Base-by-base conservation (phyloP, 1,284 basidiomycete species). In the Bjerkandera adusta region DNA sequence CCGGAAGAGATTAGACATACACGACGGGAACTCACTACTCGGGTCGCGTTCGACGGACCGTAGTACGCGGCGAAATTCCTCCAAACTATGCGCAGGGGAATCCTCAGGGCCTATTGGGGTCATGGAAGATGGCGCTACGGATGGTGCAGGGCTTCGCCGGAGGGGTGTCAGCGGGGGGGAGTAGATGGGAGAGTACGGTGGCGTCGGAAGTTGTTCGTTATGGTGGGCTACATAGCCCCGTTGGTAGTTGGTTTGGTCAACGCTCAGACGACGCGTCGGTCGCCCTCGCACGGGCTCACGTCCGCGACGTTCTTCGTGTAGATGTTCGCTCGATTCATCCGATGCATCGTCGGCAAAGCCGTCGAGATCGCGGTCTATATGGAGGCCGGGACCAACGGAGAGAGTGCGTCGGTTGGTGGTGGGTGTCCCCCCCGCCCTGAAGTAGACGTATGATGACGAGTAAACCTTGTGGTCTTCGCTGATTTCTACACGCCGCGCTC, bases 401-500 rank as follows among this genome's bases (percentile, higher is more conserved):
- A 81, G 73, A 3, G 86, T 79, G 5, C 92, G 76, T 7, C 79
- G 69, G 26, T 49, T 47, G 60, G 62, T 36, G 44, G 56, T 38
- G 61, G 66, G 33, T 57, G 68, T 48, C 1, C 79, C 26, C 15
- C 49, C 49, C 10, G 49, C 88, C 45, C 77, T 76, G 64, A 94
- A 97, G 65, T 89, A 85, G 4, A 83, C 79, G 32, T 82, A 79
- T 1, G 79, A 80, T 16, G 88, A 79, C 24, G 83, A 82, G 57
- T 92, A 85, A 30, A 96, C 73, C 43, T 75, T 75, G 60, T 89
- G 83, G 52, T 92, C 85, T 63, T 97, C 96, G 7, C 76, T 79
- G 13, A 92, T 75, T 47, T 97, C 92, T 43, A 88, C 71, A 15
- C 89, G 78, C 29, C 87, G 76, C 24, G 88, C 81, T 46, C 92